A percentile compares a stretch with the other conserved stretches of the same genome.
Evolutionary conservation across 176 grass and related monocot species (phyloP).

Genomic region (Oropetium thomaeum): DNA sequence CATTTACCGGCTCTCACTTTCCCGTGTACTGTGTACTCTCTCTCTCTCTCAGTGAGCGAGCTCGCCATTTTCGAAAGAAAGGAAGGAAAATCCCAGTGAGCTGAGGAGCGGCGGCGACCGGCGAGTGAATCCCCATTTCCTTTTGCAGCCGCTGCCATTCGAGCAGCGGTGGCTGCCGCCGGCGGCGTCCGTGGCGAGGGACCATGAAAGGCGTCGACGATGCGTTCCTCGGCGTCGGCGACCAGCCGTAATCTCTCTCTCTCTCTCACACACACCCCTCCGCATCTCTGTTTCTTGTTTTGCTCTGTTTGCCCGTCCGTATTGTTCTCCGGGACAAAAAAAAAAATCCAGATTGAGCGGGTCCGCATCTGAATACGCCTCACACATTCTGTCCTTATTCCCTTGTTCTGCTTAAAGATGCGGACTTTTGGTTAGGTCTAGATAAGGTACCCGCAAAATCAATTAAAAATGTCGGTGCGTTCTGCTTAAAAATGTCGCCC

Average conservation of each 20-base stretch:
- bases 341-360: constrained; percentile 34
- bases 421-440: neutral
- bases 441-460: neutral
- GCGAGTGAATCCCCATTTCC: neutral
- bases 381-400: neutral
- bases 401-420: neutral
- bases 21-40: constrained; percentile 16
- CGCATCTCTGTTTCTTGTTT: neutral
- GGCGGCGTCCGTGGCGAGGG: neutral
- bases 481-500: neutral
- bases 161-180: neutral
- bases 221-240: constrained; percentile 66
- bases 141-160: neutral
- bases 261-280: neutral
- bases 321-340: constrained; percentile 15
- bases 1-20: constrained; percentile 41
- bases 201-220: constrained; percentile 74
- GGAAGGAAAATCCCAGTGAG: neutral
- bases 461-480: no score
- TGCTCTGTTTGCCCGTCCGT: no score
- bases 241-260: constrained; percentile 44
- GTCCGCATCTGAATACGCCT: constrained; percentile 29
- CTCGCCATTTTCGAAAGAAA: neutral
- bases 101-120: neutral
- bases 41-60: neutral